These are phyloP conservation scores for Acorus calamus DNA, from an alignment of 106 monocot species.

Conservation along the genomic window DNA sequence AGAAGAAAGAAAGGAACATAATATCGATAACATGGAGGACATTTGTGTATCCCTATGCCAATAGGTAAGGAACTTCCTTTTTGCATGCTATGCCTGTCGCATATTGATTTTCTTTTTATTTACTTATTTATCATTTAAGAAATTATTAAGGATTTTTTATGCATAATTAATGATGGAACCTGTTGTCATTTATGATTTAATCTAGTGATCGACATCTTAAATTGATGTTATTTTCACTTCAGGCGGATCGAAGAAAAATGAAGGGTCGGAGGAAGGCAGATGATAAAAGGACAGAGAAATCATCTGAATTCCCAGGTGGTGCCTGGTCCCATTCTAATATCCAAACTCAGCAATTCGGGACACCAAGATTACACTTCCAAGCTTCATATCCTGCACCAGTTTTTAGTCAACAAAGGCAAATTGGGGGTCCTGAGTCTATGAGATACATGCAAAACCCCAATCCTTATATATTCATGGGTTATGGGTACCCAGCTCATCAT, in stretches of 20 bases:
- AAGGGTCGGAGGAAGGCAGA: slow-evolving; percentile 39
- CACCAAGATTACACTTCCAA: slow-evolving; percentile 5
- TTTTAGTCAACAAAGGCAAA: slow-evolving; percentile 19
- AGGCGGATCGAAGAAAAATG: slow-evolving; percentile 37
- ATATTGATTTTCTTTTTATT: too few species aligned
- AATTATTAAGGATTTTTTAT: too few species aligned
- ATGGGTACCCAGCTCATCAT: slow-evolving; percentile 35
- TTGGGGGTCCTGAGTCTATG: slow-evolving; percentile 10
- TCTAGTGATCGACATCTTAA: not conserved
- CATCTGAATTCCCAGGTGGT: slow-evolving; percentile 6
- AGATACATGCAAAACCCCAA: slow-evolving; percentile 20
- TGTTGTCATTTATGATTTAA: too few species aligned
- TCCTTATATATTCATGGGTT: slow-evolving; percentile 36
- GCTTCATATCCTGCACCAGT: not conserved
- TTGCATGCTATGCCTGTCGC: too few species aligned
- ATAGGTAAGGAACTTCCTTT: too few species aligned
- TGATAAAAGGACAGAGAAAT: slow-evolving; percentile 39
- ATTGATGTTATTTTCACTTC: slow-evolving; percentile 11
- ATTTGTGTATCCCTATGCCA: too few species aligned
- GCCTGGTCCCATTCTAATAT: slow-evolving; percentile 7
- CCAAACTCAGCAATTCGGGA: slow-evolving; percentile 16
- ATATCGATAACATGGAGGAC: too few species aligned
- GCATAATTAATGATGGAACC: too few species aligned
- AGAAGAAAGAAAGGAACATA: too few species aligned
- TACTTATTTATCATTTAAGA: too few species aligned